Conservation (phyloP, 306 rosid species). For the Gynostemma pentaphyllum region DNA sequence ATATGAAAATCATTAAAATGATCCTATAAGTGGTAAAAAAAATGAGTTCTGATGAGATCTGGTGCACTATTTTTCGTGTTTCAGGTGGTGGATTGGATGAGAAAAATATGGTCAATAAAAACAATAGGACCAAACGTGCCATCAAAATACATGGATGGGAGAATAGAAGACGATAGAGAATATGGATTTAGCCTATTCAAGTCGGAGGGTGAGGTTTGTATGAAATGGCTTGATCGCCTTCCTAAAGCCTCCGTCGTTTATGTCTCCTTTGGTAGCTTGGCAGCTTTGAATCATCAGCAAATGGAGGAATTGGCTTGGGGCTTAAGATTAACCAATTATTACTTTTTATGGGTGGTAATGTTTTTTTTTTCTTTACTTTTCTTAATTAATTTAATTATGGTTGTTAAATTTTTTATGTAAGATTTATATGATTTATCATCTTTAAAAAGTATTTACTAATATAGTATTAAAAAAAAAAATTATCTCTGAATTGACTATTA, state of each 20-base stretch:
- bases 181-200: slow-evolving; percentile 7
- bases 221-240: slow-evolving; percentile 15
- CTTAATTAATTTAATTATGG: no score
- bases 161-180: slow-evolving; percentile 2
- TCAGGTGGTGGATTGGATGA: slow-evolving; percentile 8
- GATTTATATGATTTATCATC: no score
- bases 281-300: not conserved
- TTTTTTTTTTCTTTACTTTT: not conserved
- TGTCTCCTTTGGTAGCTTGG: slow-evolving; percentile 23
- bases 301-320: slow-evolving; percentile 20
- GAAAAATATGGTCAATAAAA: slow-evolving; percentile 10
- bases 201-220: not conserved
- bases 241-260: slow-evolving; percentile 13
- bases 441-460: no score
- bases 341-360: slow-evolving; percentile 19
- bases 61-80: not conserved
- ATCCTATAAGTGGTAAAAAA: no score
- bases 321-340: not conserved
- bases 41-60: no score
- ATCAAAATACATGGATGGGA: slow-evolving; percentile 14
- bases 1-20: no score
- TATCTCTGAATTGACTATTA: no score
- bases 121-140: slow-evolving; percentile 19
- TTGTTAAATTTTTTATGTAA: no score
- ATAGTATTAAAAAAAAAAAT: no score